phyloP scores from a whole-genome alignment of 225 moss, liverwort and hornwort species.

The Polytrichum commune region DNA sequence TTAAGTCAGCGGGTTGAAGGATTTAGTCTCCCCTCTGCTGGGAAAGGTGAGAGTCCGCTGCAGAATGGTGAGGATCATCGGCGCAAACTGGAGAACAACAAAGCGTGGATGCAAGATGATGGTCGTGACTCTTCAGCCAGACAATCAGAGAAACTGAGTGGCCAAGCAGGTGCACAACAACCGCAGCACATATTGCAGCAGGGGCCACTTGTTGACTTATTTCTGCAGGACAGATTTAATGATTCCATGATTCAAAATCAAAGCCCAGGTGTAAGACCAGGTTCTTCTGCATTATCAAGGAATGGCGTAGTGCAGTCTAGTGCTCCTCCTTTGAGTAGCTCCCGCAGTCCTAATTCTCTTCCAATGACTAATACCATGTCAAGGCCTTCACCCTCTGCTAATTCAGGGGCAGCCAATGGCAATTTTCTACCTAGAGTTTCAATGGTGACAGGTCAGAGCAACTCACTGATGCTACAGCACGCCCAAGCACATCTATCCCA shows the following conservation, averaged over 20 bases:
- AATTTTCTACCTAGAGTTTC: slow-evolving; percentile 63
- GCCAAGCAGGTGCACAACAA: slow-evolving; percentile 55
- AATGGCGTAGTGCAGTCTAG: slow-evolving; percentile 44
- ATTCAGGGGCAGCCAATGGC: slow-evolving; percentile 36
- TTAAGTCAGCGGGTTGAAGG: slow-evolving; percentile 76
- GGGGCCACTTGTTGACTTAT: slow-evolving; percentile 59
- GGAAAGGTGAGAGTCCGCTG: slow-evolving; percentile 45
- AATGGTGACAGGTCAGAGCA: slow-evolving; percentile 64
- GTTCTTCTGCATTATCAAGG: slow-evolving; percentile 48
- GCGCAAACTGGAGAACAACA: slow-evolving; percentile 55
- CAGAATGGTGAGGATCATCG: slow-evolving; percentile 56
- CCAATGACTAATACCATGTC: slow-evolving; percentile 32
- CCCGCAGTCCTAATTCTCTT: slow-evolving; percentile 17
- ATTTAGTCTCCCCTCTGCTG: slow-evolving; percentile 53
- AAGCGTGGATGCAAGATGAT: slow-evolving; percentile 71
- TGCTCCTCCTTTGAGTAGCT: slow-evolving; percentile 23
- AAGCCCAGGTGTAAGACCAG: slow-evolving; percentile 43
- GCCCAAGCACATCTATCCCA: slow-evolving; percentile 87
- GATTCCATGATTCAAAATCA: slow-evolving; percentile 67
- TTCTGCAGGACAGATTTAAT: slow-evolving; percentile 77
- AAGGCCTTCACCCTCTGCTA: slow-evolving; percentile 67
- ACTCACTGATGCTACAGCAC: slow-evolving; percentile 73
- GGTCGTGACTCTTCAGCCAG: slow-evolving; percentile 41
- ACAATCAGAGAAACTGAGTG: slow-evolving; percentile 49
- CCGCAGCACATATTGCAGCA: slow-evolving; percentile 52